Evolutionary conservation across 73 alveolate species (phyloP).

Genomic region (Tetrahymena borealis): DNA sequence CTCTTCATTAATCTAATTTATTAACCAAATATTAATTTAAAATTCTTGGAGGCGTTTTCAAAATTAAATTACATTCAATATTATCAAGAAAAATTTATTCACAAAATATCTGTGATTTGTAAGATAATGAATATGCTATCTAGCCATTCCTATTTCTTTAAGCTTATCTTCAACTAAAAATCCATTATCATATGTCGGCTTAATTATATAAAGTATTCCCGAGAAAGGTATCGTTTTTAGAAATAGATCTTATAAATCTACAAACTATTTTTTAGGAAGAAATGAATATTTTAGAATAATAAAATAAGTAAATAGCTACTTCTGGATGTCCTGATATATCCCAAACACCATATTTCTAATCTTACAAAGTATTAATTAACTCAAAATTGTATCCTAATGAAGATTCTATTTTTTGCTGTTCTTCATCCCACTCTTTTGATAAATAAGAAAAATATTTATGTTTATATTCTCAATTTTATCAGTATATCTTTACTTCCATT

Average conservation of each 20-base stretch:
- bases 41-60: background rate
- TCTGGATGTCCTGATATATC: background rate
- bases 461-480: too few species aligned
- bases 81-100: background rate
- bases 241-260: background rate
- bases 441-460: background rate
- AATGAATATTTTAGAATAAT: background rate
- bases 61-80: background rate
- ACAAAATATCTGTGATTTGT: background rate
- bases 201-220: background rate
- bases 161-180: background rate
- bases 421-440: background rate
- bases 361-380: background rate
- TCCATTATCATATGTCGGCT: background rate
- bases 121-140: background rate
- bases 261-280: background rate
- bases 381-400: background rate
- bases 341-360: background rate
- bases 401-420: background rate
- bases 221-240: background rate
- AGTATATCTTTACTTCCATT: constrained; percentile 1
- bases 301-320: background rate
- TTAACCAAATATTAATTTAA: background rate
- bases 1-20: background rate
- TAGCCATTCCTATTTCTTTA: background rate